Evolutionary conservation across 805 yeast genomes (phyloP), one percentile per base, ranked within the genome.

Genomic region (Ogataea wickerhamii): DNA sequence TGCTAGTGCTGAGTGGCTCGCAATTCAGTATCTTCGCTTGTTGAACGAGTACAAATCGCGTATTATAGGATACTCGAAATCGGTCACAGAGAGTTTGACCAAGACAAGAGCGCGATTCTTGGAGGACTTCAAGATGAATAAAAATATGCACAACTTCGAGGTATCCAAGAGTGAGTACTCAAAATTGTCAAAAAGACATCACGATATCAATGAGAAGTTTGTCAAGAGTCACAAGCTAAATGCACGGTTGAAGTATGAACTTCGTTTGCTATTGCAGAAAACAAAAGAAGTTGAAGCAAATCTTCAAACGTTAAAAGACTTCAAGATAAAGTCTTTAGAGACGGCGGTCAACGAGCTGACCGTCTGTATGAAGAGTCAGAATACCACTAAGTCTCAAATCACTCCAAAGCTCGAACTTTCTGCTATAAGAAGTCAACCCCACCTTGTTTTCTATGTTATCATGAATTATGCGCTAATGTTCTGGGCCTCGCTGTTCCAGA

Each of bases 211-310:
- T 31, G 62, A 60, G 20, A 73, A 71, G 41, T 53, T 71, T 36
- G 55, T 60, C 18, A 82, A 79, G 42, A 62, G 79, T 13, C 74
- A 73, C 35, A 72, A 80, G 6, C 60, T 76, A 35, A 72, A 76
- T 23, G 79, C 85, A 3, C 66, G 80, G 44, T 56, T 84, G 35
- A 75, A 77, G 48, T 84, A 84, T 55, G 91, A 84, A 52, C 63
- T 79, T 31, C 61, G 83, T 16, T 63, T 80, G 28, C 57, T 84
- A 21, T 71, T 71, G 22, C 71, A 74, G 17, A 78, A 82, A 47
- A 71, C 84, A 32, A 70, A 75, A 30, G 93, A 84, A 49, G 80
- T 82, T 6, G 85, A 80, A 48, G 80, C 78, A 19, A 70, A 79
- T 31, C 44, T 63, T 26, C 55, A 53, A 32, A 56, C 61, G n/a